Evolutionary conservation across 805 yeast genomes (phyloP), one percentile per base, ranked within the genome.

Genomic region (Metschnikowia cerradonensis): DNA sequence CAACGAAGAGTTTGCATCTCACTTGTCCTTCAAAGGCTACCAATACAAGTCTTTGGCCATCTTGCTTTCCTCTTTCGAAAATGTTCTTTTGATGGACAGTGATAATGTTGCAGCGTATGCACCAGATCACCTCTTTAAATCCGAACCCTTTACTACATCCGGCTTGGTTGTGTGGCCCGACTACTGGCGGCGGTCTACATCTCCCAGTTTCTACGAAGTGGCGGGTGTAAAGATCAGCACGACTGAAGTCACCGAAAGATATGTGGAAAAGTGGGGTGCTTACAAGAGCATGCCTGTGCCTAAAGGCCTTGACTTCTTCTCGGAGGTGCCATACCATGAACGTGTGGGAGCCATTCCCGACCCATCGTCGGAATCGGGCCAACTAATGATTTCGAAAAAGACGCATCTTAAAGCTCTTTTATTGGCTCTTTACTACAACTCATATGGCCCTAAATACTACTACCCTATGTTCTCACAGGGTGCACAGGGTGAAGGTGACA

Each of bases 151-250:
- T 67, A 73, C 52, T 30, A 62, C 68, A 13, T 65, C 69, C 36
- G 86, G 88, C 3, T 65, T 85, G 64, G 75, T 85, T 32, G 73
- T 83, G 2, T 89, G 95, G 92, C 95, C 96, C 1, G 96, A 89
- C 67, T 89, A 83, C 65, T 89, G 96, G 96, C 80, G 84, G 65
- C 77, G 96, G 56, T 82, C 91, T 6, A 87, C 91, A 1, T 80
- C 88, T 1, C 96, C 96, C 5, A 69, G 70, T 36, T 85, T 78
- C 60, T 89, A 86, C 66, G 78, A 80, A 31, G 82, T 89, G 56
- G 88, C 88, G 0, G 87, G 82, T 2, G 70, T 82, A 23, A 51
- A 58, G 0, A 47, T 71, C 17, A 65, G 72, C 47, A 54, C 58
- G 32, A 53, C 55, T 2, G 57, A 66, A 17, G 60, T 67, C n/a